phyloP scores from a whole-genome alignment of 73 alveolate species.

The Diophrys sp. region DNA sequence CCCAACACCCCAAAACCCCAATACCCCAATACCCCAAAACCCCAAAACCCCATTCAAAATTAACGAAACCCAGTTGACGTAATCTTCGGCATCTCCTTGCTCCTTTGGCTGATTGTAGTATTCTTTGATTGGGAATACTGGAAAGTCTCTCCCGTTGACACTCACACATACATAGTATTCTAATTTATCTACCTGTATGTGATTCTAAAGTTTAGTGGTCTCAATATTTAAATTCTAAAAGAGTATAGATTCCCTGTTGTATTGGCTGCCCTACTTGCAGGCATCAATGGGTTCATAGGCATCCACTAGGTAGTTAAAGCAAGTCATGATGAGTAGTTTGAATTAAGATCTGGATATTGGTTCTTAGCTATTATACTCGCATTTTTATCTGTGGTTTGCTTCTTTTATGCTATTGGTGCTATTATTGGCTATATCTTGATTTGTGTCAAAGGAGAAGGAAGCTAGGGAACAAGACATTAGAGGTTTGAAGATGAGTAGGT shows the following conservation, averaged over 20 bases:
- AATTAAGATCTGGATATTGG: not conserved
- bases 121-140: not conserved
- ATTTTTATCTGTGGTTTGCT: not conserved
- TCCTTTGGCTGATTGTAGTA: not conserved
- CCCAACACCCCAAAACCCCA: slow-evolving; percentile 3
- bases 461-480: too few species aligned
- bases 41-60: slow-evolving; percentile 1
- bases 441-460: not conserved
- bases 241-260: not conserved
- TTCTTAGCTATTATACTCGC: not conserved
- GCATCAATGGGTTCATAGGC: not conserved
- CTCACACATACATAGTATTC: slow-evolving; percentile 1
- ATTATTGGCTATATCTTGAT: not conserved
- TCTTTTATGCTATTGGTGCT: not conserved
- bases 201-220: not conserved
- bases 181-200: not conserved
- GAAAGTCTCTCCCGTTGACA: not conserved
- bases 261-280: not conserved
- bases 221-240: not conserved
- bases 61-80: not conserved
- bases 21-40: slow-evolving; percentile 1
- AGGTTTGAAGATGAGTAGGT: not conserved
- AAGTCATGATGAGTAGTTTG: not conserved
- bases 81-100: not conserved
- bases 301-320: not conserved